A percentile compares a stretch with the other conserved stretches of the same genome.
Evolutionary conservation across 176 grass and related monocot species (phyloP).

Genomic region (Aegilops umbellulata): DNA sequence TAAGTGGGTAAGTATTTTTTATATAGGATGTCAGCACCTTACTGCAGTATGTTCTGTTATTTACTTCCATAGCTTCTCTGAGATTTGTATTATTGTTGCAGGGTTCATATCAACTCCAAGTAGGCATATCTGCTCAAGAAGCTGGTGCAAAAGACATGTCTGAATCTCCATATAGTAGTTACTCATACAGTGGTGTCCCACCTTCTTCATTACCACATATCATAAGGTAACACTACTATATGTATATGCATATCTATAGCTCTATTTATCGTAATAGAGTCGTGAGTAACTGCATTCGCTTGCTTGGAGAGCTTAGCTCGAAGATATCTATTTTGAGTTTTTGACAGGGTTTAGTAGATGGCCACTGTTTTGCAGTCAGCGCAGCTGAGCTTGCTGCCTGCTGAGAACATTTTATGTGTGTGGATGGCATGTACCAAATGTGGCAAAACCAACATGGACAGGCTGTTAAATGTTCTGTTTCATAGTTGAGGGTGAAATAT

Average conservation of each 20-base stretch:
- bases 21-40: conserved; percentile 15
- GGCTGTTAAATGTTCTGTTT: conserved; percentile 4
- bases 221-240: conserved; percentile 57
- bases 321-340: conserved; percentile 17
- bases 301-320: background rate
- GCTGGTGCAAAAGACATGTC: conserved; percentile 68
- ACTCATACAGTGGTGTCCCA: conserved; percentile 75
- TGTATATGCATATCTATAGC: background rate
- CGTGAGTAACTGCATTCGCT: background rate
- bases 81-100: conserved; percentile 45
- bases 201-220: conserved; percentile 77
- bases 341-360: background rate
- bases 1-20: background rate
- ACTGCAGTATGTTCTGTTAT: background rate
- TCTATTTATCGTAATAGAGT: conserved; percentile 2
- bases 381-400: background rate
- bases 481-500: background rate
- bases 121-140: conserved; percentile 77
- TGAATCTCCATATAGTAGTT: conserved; percentile 73
- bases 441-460: background rate
- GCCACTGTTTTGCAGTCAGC: background rate
- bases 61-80: conserved; percentile 11
- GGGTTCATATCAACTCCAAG: conserved; percentile 82
- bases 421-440: background rate
- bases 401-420: background rate